phyloP scores from a whole-genome alignment of 2,329 filamentous ascomycete genomes.

The Alternaria consortialis region DNA sequence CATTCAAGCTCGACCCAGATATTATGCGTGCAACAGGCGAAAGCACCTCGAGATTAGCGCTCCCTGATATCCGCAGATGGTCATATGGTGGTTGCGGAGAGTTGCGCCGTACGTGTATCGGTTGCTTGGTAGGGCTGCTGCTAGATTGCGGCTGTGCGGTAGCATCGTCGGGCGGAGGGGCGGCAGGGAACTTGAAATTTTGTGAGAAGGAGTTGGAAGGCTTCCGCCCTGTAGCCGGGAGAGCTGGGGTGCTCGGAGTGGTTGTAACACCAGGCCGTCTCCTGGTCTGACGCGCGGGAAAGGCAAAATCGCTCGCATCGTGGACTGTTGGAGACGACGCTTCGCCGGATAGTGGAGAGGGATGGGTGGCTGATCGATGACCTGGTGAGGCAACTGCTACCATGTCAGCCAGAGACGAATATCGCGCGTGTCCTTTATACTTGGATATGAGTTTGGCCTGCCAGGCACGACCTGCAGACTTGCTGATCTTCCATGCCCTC shows the following conservation, averaged over 20 bases:
- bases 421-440: conserved; percentile 22
- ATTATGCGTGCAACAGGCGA: conserved; percentile 74
- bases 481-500: conserved; percentile 78
- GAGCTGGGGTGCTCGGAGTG: conserved; percentile 53
- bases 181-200: conserved; percentile 67
- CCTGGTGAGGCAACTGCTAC: conserved; percentile 41
- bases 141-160: conserved; percentile 35
- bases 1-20: conserved; percentile 76
- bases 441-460: conserved; percentile 45
- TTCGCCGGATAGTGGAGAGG: conserved; percentile 55
- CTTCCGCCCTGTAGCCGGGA: conserved; percentile 50
- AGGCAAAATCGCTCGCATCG: conserved; percentile 38
- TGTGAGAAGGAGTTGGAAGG: conserved; percentile 55
- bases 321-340: conserved; percentile 46
- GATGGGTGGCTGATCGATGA: conserved; percentile 46
- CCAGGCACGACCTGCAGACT: conserved; percentile 78
- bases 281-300: conserved; percentile 42
- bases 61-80: conserved; percentile 43
- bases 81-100: conserved; percentile 35
- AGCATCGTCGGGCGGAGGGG: conserved; percentile 45
- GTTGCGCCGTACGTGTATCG: conserved; percentile 40
- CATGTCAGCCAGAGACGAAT: conserved; percentile 26
- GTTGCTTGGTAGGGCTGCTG: conserved; percentile 49
- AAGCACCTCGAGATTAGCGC: conserved; percentile 62
- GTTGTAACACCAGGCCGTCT: conserved; percentile 44